A percentile compares a stretch with the other conserved stretches of the same genome.
Evolutionary conservation across 805 yeast genomes (phyloP).

Genomic region (Wickerhamomyces hampshirensis): DNA sequence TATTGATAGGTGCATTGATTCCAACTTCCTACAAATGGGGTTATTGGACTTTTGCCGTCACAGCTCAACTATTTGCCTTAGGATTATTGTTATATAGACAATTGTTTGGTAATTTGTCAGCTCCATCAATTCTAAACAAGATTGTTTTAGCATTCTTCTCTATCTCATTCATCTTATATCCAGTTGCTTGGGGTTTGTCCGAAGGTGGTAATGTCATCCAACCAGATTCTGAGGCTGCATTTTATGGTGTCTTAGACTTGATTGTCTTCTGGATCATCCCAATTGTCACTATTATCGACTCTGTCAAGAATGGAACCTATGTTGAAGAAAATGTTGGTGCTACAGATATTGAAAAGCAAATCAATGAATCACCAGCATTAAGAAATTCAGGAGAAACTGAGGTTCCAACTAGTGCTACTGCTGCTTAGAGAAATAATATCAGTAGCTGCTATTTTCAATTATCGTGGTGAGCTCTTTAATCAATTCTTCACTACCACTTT

Average conservation of each 20-base stretch:
- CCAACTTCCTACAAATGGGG: conserved; percentile 63
- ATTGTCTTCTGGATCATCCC: conserved; percentile 40
- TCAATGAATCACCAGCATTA: conserved; percentile 13
- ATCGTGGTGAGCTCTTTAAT: neutral
- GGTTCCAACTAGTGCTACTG: conserved; percentile 10
- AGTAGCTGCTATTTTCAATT: neutral
- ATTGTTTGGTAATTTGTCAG: conserved; percentile 9
- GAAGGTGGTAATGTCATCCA: conserved; percentile 54
- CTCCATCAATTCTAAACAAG: conserved; percentile 6
- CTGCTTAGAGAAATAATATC: neutral
- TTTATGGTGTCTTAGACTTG: conserved; percentile 48
- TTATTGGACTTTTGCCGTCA: conserved; percentile 51
- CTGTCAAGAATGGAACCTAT: conserved; percentile 16
- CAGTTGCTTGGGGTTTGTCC: conserved; percentile 45
- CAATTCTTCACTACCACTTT: neutral
- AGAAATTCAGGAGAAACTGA: conserved; percentile 33
- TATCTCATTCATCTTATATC: conserved; percentile 37
- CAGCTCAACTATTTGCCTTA: conserved; percentile 37
- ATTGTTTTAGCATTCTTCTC: conserved; percentile 26
- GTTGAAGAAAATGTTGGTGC: conserved; percentile 6
- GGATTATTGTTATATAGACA: conserved; percentile 27
- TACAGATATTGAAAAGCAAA: conserved; percentile 16
- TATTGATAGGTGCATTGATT: conserved; percentile 54
- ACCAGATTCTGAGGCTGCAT: conserved; percentile 50
- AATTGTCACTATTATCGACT: conserved; percentile 23